Percentiles rank a stretch among this genome's conserved stretches.
phyloP scores from a whole-genome alignment of 163 green algal genomes.

The Scenedesmus sp. region DNA sequence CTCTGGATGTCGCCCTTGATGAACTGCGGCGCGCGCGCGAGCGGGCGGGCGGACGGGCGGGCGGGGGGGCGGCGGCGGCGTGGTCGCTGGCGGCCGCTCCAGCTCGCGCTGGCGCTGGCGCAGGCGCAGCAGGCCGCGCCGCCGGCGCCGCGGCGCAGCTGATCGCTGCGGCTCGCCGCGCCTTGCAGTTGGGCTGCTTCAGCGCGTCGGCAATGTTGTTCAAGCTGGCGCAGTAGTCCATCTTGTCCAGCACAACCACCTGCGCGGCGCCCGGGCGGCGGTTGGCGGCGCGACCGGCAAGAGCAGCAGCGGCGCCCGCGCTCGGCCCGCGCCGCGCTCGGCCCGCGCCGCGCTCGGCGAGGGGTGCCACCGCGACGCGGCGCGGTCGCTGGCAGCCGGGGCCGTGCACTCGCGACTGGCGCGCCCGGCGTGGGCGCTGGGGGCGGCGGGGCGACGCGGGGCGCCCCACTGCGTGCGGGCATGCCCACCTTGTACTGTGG shows the following conservation, averaged over 20 bases:
- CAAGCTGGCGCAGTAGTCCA: conserved; percentile 96
- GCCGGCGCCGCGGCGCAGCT: background rate
- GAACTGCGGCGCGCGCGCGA: conserved; percentile 62
- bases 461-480: background rate
- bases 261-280: background rate
- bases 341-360: background rate
- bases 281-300: background rate
- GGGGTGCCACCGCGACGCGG: background rate
- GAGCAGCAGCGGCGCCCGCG: background rate
- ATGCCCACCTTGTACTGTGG: conserved; percentile 83
- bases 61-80: too few relatives aligned
- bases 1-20: conserved; percentile 94
- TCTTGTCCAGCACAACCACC: conserved; percentile 43
- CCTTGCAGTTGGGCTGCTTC: conserved; percentile 88
- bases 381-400: background rate
- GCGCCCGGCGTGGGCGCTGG: background rate
- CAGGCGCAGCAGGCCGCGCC: background rate
- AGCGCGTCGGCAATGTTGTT: conserved; percentile 79
- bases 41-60: too few relatives aligned
- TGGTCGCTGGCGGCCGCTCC: background rate
- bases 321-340: background rate
- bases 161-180: conserved; percentile 24
- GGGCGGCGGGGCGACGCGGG: background rate
- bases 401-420: too few relatives aligned
- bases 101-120: background rate